Evolutionary conservation across 2,329 filamentous ascomycete genomes (phyloP), one percentile per base, ranked within the genome.

Genomic region (Diaporthe ilicicola): DNA sequence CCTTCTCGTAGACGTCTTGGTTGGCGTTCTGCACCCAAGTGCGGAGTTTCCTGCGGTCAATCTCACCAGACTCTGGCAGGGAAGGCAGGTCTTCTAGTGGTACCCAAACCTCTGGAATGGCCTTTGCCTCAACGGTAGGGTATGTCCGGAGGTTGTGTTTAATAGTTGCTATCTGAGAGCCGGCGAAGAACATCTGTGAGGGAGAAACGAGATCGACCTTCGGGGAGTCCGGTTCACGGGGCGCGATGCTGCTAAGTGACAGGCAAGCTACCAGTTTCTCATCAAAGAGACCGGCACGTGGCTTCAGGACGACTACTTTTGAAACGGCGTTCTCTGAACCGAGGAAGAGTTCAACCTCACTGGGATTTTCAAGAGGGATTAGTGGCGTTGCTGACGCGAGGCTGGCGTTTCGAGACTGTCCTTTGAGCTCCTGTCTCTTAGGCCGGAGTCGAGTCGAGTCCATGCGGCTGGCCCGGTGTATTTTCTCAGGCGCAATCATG

Each of bases 1-100:
- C 83, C 59, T 83, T 83, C 51, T 82, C 80, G 73, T 86, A 83
- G 29, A 81, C 73, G 34, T 83, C 80, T 66, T 86, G 82, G 71
- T 85, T 85, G 56, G 85, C 82, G 73, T 88, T 88, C 76, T 88
- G 86, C 32, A 84, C 83, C 87, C 87, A 88, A 4, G 84, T 87
- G 70, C 86, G 85, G 53, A 88, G 74, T 69, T 80, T 81, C 39
- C 85, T 80, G 51, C 81, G 79, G 74, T 87, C 81, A 61, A 82
- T 77, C 24, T 81, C 78, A 17, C 82, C 83, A 15, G 78, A 74
- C 0, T 79, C 77, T 56, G 80, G 80, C n/a, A 82, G 66, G 7
- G 50, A 56, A 8, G 85, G 85, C 80, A 88, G 85, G 54, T 77
- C 79, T 59, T 83, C 80, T 66, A 88, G 75, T 4, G 84, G 80